Conservation (phyloP, 1,284 basidiomycete species). For the Clitocybe nebularis region DNA sequence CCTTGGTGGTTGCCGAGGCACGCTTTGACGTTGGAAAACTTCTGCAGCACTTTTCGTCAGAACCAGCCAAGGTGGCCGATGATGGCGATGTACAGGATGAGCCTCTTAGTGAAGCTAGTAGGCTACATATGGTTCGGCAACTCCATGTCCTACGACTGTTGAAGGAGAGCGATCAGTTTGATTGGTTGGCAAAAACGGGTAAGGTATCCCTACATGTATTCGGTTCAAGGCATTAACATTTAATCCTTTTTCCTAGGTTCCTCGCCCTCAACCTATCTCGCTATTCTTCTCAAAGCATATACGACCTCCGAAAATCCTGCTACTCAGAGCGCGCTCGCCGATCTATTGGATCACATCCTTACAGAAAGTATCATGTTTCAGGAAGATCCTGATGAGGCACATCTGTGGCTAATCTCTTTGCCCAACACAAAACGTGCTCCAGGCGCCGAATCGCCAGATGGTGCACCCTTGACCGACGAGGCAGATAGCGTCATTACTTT, state of each 20-base stretch:
- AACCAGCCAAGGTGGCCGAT: conserved; percentile 5
- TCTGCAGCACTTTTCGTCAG: conserved; percentile 47
- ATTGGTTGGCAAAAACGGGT: conserved; percentile 76
- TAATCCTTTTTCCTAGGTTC: conserved; percentile 26
- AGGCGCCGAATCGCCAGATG: conserved; percentile 44
- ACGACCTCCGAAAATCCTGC: conserved; percentile 45
- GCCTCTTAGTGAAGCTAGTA: conserved; percentile 25
- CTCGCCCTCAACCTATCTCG: conserved; percentile 51
- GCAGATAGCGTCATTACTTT: conserved; percentile 62
- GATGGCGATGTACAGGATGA: conserved; percentile 17
- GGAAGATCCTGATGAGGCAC: conserved; percentile 70
- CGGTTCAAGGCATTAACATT: neutral
- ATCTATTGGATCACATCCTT: conserved; percentile 61
- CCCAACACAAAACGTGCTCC: conserved; percentile 36
- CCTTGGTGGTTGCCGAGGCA: conserved; percentile 70
- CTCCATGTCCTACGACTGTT: conserved; percentile 79
- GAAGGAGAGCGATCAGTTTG: conserved; percentile 70
- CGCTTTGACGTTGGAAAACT: conserved; percentile 86
- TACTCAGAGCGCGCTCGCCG: conserved; percentile 52
- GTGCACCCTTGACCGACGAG: conserved; percentile 55
- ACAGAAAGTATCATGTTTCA: conserved; percentile 77
- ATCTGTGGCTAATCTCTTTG: conserved; percentile 70
- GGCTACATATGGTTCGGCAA: conserved; percentile 61
- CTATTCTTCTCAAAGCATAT: conserved; percentile 66
- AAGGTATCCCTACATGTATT: conserved; percentile 17